These are phyloP conservation scores for Diospyros kaki DNA, from an alignment of 148 eudicot species.

Conservation along the genomic window DNA sequence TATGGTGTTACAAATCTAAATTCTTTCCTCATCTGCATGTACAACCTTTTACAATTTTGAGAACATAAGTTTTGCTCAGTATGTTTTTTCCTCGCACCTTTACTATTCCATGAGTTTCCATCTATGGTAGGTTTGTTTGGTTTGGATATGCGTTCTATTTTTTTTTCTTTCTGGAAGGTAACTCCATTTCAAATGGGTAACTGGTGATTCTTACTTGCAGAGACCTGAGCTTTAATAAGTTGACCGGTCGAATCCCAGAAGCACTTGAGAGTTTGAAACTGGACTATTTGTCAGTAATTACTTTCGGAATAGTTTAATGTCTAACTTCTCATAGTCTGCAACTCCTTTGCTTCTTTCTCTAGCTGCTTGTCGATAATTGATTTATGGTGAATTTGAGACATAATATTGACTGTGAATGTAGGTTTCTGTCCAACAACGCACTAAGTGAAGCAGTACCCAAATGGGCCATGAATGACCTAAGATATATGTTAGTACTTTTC, in stretches of 20 bases:
- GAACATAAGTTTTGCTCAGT: background rate
- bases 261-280: conserved; percentile 21
- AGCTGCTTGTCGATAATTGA: background rate
- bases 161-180: background rate
- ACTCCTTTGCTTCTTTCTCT: background rate
- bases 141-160: background rate
- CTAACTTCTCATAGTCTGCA: background rate
- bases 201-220: conserved; percentile 28
- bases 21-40: background rate
- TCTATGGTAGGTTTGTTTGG: background rate
- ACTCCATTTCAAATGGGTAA: background rate
- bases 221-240: conserved; percentile 61
- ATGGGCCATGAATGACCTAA: conserved; percentile 40
- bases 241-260: conserved; percentile 47
- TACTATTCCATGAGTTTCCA: background rate
- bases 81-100: background rate
- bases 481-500: conserved; percentile 15
- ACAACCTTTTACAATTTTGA: background rate
- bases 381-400: background rate
- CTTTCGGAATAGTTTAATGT: background rate
- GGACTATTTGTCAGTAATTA: conserved; percentile 29
- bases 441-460: conserved; percentile 52
- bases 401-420: conserved; percentile 14
- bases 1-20: background rate
- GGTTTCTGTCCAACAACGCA: conserved; percentile 58